These are phyloP conservation scores for Chlorophyllum brunneum DNA, from an alignment of 768 basidiomycete genomes.

Conservation along the genomic window DNA sequence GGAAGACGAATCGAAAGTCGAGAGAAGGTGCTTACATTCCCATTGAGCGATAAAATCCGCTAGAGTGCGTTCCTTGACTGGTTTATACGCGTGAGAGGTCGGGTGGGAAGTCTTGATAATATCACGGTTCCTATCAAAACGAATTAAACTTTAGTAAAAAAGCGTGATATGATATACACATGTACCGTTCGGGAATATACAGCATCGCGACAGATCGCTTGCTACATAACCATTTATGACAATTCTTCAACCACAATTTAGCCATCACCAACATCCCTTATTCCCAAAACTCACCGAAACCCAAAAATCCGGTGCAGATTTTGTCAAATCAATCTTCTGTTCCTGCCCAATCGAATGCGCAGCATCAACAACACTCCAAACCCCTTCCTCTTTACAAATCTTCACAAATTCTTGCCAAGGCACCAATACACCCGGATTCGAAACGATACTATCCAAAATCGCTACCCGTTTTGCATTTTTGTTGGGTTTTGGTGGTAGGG, in stretches of 20 bases:
- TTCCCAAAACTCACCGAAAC: conserved; percentile 44
- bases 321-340: conserved; percentile 51
- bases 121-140: conserved; percentile 51
- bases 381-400: conserved; percentile 59
- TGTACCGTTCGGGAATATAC: conserved; percentile 61
- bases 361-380: conserved; percentile 66
- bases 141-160: background rate
- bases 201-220: conserved; percentile 67
- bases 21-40: conserved; percentile 32
- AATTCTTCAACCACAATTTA: conserved; percentile 44
- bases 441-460: conserved; percentile 59
- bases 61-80: conserved; percentile 34
- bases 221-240: conserved; percentile 81
- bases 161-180: background rate
- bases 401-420: conserved; percentile 72
- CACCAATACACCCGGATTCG: conserved; percentile 55
- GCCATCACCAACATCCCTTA: background rate
- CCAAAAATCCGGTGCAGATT: conserved; percentile 67
- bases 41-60: conserved; percentile 49
- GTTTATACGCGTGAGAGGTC: conserved; percentile 48
- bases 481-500: conserved; percentile 27
- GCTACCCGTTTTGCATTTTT: conserved; percentile 47
- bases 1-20: background rate
- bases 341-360: conserved; percentile 80
- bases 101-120: conserved; percentile 58